Conservation (phyloP, 2,329 filamentous ascomycete genomes). For the Ampelomyces quisqualis region DNA sequence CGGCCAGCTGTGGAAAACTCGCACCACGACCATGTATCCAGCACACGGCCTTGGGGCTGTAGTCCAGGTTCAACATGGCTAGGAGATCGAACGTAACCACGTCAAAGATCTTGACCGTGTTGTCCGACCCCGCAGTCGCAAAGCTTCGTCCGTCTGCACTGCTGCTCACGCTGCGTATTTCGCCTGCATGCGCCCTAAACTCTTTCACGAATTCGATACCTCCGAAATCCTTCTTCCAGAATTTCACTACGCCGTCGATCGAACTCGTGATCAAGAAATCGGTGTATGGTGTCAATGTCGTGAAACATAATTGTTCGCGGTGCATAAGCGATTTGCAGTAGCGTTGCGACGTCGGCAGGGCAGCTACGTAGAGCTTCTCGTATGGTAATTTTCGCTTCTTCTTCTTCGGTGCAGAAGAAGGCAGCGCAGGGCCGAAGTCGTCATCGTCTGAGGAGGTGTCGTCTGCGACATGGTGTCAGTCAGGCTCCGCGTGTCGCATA, state of each 20-base stretch:
- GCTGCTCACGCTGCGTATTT: constrained; percentile 79
- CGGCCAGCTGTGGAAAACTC: constrained; percentile 81
- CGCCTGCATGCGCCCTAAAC: constrained; percentile 85
- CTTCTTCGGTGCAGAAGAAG: constrained; percentile 77
- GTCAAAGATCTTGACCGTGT: constrained; percentile 75
- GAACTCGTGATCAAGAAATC: constrained; percentile 96
- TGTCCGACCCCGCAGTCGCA: constrained; percentile 79
- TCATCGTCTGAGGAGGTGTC: constrained; percentile 71
- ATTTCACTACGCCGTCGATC: constrained; percentile 94
- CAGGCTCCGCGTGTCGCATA: constrained; percentile 11
- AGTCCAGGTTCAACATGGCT: constrained; percentile 72
- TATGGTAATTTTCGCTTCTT: constrained; percentile 88
- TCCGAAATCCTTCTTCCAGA: constrained; percentile 93
- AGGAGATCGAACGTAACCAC: constrained; percentile 71
- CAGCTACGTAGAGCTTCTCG: constrained; percentile 91
- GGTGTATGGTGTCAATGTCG: constrained; percentile 83
- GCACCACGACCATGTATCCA: constrained; percentile 86
- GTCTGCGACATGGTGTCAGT: constrained; percentile 20
- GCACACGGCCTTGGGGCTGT: constrained; percentile 75
- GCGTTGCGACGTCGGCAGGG: constrained; percentile 72
- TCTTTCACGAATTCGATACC: constrained; percentile 98
- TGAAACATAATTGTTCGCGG: constrained; percentile 87
- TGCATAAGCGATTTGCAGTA: constrained; percentile 99
- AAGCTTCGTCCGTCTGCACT: constrained; percentile 92
- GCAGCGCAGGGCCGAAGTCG: constrained; percentile 90